Evolutionary conservation across 768 basidiomycete species (phyloP).

Genomic region (Rhodotorula kratochvilovae): DNA sequence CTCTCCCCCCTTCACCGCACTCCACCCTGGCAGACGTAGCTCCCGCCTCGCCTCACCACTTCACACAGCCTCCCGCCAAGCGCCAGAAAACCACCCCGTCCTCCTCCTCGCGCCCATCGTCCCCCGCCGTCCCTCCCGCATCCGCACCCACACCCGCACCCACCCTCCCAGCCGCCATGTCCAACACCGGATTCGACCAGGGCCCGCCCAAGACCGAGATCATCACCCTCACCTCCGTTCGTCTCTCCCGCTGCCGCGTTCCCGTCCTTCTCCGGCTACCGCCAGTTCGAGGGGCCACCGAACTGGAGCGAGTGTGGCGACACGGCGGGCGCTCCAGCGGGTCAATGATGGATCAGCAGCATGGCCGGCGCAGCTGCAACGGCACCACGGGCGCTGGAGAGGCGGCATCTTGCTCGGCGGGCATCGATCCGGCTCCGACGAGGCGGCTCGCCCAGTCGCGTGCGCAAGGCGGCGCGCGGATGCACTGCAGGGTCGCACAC

Average conservation of each 20-base stretch:
- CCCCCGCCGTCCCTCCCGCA: neutral
- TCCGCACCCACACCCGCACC: neutral
- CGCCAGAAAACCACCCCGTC: neutral
- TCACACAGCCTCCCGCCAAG: neutral
- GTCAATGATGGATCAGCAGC: too few species aligned
- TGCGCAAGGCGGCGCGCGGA: too few species aligned
- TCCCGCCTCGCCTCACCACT: neutral
- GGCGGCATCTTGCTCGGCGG: neutral
- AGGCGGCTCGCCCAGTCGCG: too few species aligned
- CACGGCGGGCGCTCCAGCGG: too few species aligned
- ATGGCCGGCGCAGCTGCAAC: too few species aligned
- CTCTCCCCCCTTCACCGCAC: too few species aligned
- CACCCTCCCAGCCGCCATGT: conserved; percentile 4
- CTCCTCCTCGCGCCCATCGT: neutral
- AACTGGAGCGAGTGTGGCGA: too few species aligned
- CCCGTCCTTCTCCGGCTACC: too few species aligned
- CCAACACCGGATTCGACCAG: conserved; percentile 13
- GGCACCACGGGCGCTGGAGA: neutral
- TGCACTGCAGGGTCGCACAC: too few species aligned
- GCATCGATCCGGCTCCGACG: neutral
- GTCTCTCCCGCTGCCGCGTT: neutral
- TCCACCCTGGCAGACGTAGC: conserved; percentile 2
- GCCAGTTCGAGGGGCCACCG: too few species aligned
- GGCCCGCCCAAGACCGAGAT: conserved; percentile 30
- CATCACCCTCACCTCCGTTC: conserved; percentile 33